These are phyloP conservation scores for Ocimum tenuiflorum DNA, from an alignment of 257 asterid species.

Conservation along the genomic window DNA sequence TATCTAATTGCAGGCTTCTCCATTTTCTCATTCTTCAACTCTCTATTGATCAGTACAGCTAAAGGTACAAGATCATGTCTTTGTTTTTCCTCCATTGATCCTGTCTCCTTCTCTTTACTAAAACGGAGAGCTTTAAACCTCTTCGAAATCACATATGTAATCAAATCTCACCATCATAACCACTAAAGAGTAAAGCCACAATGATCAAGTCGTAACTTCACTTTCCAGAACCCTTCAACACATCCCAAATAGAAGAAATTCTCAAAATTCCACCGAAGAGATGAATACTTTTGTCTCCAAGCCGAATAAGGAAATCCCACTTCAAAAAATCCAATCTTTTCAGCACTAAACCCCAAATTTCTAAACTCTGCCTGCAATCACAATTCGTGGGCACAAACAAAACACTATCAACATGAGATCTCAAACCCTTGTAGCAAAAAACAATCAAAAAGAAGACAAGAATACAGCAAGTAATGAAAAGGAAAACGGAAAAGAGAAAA, in stretches of 20 bases:
- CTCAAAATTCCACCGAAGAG: background rate
- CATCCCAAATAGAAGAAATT: background rate
- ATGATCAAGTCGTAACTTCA: background rate
- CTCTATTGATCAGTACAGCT: slow-evolving; percentile 61
- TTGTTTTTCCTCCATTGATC: slow-evolving; percentile 54
- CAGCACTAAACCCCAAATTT: background rate
- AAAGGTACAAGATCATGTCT: slow-evolving; percentile 53
- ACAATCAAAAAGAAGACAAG: background rate
- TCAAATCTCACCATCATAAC: slow-evolving; percentile 3
- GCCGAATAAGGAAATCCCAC: slow-evolving; percentile 10
- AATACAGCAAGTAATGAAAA: background rate
- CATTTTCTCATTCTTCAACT: slow-evolving; percentile 63
- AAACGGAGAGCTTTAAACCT: background rate
- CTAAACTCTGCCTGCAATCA: slow-evolving; percentile 24
- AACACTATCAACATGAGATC: slow-evolving; percentile 22
- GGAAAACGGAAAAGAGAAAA: background rate
- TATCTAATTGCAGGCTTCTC: slow-evolving; percentile 64
- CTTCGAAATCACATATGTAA: background rate
- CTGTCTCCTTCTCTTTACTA: slow-evolving; percentile 29
- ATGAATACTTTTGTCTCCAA: slow-evolving; percentile 11
- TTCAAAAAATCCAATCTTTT: slow-evolving; percentile 4
- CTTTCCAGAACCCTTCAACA: slow-evolving; percentile 7
- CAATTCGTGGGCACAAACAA: background rate
- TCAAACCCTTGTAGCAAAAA: slow-evolving; percentile 9
- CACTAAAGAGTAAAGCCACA: background rate